Evolutionary conservation across 768 basidiomycete species (phyloP), one percentile per base, ranked within the genome.

Genomic region (Tricholoma saponaceum): DNA sequence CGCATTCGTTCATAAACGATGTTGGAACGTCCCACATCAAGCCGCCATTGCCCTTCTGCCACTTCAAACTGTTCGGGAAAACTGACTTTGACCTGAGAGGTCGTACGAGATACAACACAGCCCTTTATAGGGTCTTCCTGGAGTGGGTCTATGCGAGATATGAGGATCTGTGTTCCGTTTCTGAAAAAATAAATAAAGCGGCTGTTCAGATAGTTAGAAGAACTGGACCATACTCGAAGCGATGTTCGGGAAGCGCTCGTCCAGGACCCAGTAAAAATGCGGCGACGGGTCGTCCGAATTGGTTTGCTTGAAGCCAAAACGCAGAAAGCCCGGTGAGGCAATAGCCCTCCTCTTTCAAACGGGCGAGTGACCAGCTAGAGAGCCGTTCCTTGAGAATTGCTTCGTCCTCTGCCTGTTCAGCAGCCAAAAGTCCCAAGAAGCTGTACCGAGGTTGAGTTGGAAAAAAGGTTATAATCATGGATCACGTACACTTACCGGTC

Each of bases 21-120:
- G 58, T 85, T 83, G 22, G 85, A 85, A 9, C 77, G 76, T 5
- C 87, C 89, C 2, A 92, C 68, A 64, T 95, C 94, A 46, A 95
- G 65, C 37, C 83, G 72, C 86, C 87, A 92, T 41, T 63, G 56
- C 2, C 81, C 80, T 2, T 78, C 73, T 41, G 78, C 67, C 71
- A 84, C 55, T 22, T 71, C 70, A 46, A 77, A 69, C 6, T 66
- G 67, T 13, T 85, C 77, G 1, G 76, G 72, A 57, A 92, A 91
- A 1, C 78, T 74, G 18, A 92, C 69, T 13, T 79, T 78, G 43
- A 92, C 68, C 49, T 83, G 79, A 10, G 83, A 81, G 0, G 77
- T 66, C 1, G 77, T 78, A 46, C 69, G 66, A 4, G 79, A 72
- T 20, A 88, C 67, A 20, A 89, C 77, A 10, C 79, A 79, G 0